Base-by-base conservation (phyloP, 2,329 filamentous ascomycete species). In the Neofusicoccum laricinum region DNA sequence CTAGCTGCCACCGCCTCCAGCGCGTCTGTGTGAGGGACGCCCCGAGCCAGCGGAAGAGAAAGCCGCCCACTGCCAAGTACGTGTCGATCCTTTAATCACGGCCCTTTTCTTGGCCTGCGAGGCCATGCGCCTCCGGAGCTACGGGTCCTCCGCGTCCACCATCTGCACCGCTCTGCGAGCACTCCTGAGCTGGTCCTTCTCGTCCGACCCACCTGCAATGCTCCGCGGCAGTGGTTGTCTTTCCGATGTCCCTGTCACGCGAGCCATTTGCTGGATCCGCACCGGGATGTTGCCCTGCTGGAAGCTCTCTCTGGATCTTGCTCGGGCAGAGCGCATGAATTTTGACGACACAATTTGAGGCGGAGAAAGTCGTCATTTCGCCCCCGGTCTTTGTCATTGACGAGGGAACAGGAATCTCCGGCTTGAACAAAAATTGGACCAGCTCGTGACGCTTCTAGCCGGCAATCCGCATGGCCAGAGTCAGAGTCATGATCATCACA, bases 41-140 rank as follows among this genome's bases (percentile, higher is more conserved):
- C n/a, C 53, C 53, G n/a, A 61, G 40, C 34, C 30, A 32, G 41
- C 57, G 57, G 63, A 64, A 64, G 40, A 59, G 63, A 36, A 64
- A 64, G 36, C 53, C 63, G 25, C 63, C 63, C 12, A 64, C 62
- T 40, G 62, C 62, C 45, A 64, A 64, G 62, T 64, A 64, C 34
- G 61, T 63, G 49, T 19, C 38, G 48, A 51, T 63, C 49, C 19
- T 53, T 36, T 53, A 12, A 11, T 11, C 36, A 58, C 53, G 53
- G 53, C 53, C 53, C 53, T 45, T 21, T 6, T 30, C 21, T 14
- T 45, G 53, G 15, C 40, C 38, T 6, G 41, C 4, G 38, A 17
- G 40, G 53, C 53, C 53, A 58, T 58, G 40, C 53, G 50, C 14
- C 40, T 58, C 53, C 48, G 38, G 25, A 32, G n/a, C 2, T 43